A percentile compares a stretch with the other conserved stretches of the same genome.
phyloP scores from a whole-genome alignment of 2,329 filamentous ascomycete genomes.

The Orbilia ellipsospora region DNA sequence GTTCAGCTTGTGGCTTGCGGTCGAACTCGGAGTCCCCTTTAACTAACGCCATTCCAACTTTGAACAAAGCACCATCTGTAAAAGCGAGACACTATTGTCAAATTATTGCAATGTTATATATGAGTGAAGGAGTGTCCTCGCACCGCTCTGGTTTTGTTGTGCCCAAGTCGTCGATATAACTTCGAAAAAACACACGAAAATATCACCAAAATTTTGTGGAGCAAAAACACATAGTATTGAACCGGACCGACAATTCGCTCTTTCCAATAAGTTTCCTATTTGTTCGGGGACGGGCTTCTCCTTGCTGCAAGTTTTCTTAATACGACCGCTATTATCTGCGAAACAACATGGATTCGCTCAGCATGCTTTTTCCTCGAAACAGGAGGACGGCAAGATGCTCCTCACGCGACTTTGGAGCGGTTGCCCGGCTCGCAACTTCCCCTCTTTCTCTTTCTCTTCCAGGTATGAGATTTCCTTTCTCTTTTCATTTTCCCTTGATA shows the following conservation, averaged over 20 bases:
- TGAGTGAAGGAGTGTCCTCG: no score
- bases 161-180: no score
- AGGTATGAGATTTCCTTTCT: constrained; percentile 50
- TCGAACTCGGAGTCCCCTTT: no score
- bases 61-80: no score
- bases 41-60: no score
- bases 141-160: no score
- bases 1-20: no score
- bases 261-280: constrained; percentile 20
- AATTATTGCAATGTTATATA: no score
- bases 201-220: no score
- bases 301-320: constrained; percentile 37
- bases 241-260: constrained; percentile 31
- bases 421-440: constrained; percentile 17
- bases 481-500: constrained; percentile 7
- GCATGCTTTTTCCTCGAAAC: constrained; percentile 47
- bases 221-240: not conserved
- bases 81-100: no score
- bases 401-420: constrained; percentile 53
- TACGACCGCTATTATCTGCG: constrained; percentile 31
- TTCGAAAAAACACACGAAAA: no score
- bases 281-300: constrained; percentile 35
- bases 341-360: constrained; percentile 42
- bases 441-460: constrained; percentile 50
- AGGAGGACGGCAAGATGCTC: constrained; percentile 39